phyloP scores from a whole-genome alignment of 768 basidiomycete genomes.

The Fomitopsis pulvina region DNA sequence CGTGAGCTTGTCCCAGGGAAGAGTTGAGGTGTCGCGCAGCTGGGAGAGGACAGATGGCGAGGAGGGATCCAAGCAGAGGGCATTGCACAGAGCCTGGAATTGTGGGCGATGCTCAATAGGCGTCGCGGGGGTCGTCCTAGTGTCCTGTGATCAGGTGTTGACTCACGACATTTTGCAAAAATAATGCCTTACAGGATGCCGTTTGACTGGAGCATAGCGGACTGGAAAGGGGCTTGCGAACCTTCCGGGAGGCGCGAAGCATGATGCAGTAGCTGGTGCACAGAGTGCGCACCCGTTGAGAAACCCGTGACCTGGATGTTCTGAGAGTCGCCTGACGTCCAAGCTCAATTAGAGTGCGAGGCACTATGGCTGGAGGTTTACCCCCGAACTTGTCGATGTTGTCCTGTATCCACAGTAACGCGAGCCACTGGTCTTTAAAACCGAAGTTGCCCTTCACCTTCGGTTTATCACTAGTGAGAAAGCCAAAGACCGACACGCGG shows the following conservation, averaged over 20 bases:
- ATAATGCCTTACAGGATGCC: conserved; percentile 48
- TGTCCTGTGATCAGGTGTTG: not conserved
- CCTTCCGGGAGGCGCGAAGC: conserved; percentile 56
- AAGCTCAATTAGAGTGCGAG: not conserved
- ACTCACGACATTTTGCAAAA: not conserved
- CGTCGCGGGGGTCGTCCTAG: conserved; percentile 46
- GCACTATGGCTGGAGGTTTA: conserved; percentile 11
- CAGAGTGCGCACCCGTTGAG: conserved; percentile 77
- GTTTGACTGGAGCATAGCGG: conserved; percentile 70
- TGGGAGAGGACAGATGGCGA: conserved; percentile 41
- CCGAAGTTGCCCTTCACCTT: conserved; percentile 67
- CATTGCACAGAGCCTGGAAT: conserved; percentile 54
- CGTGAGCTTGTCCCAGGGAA: conserved; percentile 46
- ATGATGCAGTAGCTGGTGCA: conserved; percentile 68
- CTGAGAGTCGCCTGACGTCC: conserved; percentile 43
- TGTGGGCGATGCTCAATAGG: conserved; percentile 51
- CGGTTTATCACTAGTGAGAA: conserved; percentile 61
- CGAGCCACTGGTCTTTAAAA: conserved; percentile 84
- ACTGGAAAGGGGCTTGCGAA: conserved; percentile 53
- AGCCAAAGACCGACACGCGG: conserved; percentile 71
- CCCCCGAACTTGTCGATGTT: conserved; percentile 70
- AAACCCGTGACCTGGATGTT: conserved; percentile 60
- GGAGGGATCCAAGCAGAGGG: conserved; percentile 48
- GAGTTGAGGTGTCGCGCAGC: conserved; percentile 41
- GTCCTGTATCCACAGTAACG: conserved; percentile 61